Percentiles rank a stretch among this genome's conserved stretches.
phyloP scores from a whole-genome alignment of 2,329 filamentous ascomycete genomes.

The Penicillium sp. region DNA sequence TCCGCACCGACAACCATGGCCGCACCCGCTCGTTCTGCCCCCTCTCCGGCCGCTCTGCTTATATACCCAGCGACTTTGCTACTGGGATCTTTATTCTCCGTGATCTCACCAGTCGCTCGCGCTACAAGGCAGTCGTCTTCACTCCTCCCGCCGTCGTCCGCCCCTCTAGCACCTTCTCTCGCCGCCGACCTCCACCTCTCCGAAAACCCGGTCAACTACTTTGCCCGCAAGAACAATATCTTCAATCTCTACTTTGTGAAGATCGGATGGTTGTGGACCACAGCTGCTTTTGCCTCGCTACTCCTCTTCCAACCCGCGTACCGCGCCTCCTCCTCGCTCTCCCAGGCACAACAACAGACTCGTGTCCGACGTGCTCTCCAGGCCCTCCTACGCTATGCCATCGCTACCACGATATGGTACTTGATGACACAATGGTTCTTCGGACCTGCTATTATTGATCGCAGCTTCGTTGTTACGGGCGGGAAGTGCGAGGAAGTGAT shows the following conservation, averaged over 20 bases:
- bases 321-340: slow-evolving; percentile 46
- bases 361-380: slow-evolving; percentile 54
- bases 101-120: slow-evolving; percentile 72
- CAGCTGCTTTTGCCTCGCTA: slow-evolving; percentile 71
- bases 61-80: slow-evolving; percentile 78
- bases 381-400: slow-evolving; percentile 67
- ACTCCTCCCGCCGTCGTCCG: slow-evolving; percentile 59
- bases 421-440: slow-evolving; percentile 97
- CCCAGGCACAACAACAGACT: slow-evolving; percentile 22
- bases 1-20: slow-evolving; percentile 18
- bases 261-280: slow-evolving; percentile 90
- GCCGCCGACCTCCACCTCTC: slow-evolving; percentile 33
- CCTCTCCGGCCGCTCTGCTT: slow-evolving; percentile 62
- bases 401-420: slow-evolving; percentile 78
- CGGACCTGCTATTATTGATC: slow-evolving; percentile 85
- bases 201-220: slow-evolving; percentile 63
- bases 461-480: slow-evolving; percentile 84
- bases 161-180: slow-evolving; percentile 42
- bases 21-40: slow-evolving; percentile 18
- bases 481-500: slow-evolving; percentile 72
- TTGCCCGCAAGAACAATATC: slow-evolving; percentile 88
- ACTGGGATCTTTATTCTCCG: slow-evolving; percentile 78
- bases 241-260: slow-evolving; percentile 96
- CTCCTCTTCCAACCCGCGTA: slow-evolving; percentile 65
- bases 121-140: slow-evolving; percentile 34